Conservation (phyloP, 2,329 filamentous ascomycete species). For the Aspergillus sp. region DNA sequence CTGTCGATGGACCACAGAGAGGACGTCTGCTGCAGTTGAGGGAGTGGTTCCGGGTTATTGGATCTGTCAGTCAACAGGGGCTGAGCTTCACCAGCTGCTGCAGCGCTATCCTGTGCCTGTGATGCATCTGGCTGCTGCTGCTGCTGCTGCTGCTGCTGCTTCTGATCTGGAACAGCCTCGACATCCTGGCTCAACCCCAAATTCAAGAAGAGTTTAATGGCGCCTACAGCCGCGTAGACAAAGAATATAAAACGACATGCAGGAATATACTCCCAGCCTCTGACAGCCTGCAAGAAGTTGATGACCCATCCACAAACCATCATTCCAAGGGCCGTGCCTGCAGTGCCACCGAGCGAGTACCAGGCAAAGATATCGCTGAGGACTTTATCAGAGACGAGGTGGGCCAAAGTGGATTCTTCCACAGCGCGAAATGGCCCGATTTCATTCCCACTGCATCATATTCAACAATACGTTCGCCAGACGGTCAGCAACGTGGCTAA, state of each 20-base stretch:
- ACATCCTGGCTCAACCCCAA: slow-evolving; percentile 43
- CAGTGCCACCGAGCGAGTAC: slow-evolving; percentile 49
- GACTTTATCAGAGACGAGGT: slow-evolving; percentile 48
- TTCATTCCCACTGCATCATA: slow-evolving; percentile 45
- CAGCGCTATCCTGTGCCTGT: slow-evolving; percentile 7
- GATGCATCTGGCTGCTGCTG: not conserved
- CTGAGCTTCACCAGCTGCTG: slow-evolving; percentile 25
- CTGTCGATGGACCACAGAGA: slow-evolving; percentile 44
- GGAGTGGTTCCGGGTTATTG: slow-evolving; percentile 3
- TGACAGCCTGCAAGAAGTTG: slow-evolving; percentile 38
- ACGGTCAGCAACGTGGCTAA: slow-evolving; percentile 4
- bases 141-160: slow-evolving; percentile 11
- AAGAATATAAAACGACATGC: slow-evolving; percentile 52
- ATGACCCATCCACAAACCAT: slow-evolving; percentile 54
- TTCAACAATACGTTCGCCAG: not conserved
- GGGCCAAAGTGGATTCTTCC: slow-evolving; percentile 56
- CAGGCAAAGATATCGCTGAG: slow-evolving; percentile 58
- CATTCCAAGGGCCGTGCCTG: slow-evolving; percentile 54
- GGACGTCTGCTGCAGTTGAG: not conserved
- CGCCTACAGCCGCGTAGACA: slow-evolving; percentile 49
- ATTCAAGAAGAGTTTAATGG: slow-evolving; percentile 49
- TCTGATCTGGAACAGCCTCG: slow-evolving; percentile 31
- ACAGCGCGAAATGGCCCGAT: slow-evolving; percentile 61
- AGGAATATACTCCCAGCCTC: slow-evolving; percentile 38
- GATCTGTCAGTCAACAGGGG: slow-evolving; percentile 21